A percentile compares a stretch with the other conserved stretches of the same genome.
phyloP scores from a whole-genome alignment of 1,139 yeast species.

The Pichia sp. region DNA sequence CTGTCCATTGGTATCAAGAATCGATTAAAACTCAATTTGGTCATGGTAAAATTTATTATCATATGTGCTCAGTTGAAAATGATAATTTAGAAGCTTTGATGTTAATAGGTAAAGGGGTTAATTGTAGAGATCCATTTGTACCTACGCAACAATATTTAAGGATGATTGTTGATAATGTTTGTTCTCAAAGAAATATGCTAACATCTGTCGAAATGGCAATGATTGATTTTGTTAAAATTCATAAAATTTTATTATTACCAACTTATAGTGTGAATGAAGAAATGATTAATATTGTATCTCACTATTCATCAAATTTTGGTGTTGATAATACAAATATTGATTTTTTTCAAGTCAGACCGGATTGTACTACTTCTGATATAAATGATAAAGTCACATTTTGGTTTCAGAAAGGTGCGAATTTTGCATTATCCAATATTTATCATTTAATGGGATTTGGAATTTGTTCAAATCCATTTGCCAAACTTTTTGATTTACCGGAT shows the following conservation, averaged over 20 bases:
- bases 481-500: conserved; percentile 62
- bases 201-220: conserved; percentile 53
- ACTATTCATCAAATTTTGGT: conserved; percentile 68
- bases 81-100: conserved; percentile 75
- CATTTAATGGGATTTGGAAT: conserved; percentile 76
- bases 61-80: conserved; percentile 77
- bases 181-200: conserved; percentile 61
- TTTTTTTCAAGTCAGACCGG: conserved; percentile 43
- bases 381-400: conserved; percentile 58
- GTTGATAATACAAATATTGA: conserved; percentile 58
- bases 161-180: conserved; percentile 71
- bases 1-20: conserved; percentile 70
- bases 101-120: conserved; percentile 69
- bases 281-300: conserved; percentile 59
- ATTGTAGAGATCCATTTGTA: conserved; percentile 74
- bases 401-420: conserved; percentile 68
- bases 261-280: conserved; percentile 42
- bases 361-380: conserved; percentile 33
- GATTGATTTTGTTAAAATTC: conserved; percentile 61
- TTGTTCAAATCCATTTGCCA: conserved; percentile 67
- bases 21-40: conserved; percentile 69
- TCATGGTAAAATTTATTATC: conserved; percentile 75
- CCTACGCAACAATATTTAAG: conserved; percentile 74
- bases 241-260: conserved; percentile 48
- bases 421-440: conserved; percentile 68